Evolutionary conservation across 257 asterid genomes (phyloP), one percentile per base, ranked within the genome.

Genomic region (Verbascum thapsus): DNA sequence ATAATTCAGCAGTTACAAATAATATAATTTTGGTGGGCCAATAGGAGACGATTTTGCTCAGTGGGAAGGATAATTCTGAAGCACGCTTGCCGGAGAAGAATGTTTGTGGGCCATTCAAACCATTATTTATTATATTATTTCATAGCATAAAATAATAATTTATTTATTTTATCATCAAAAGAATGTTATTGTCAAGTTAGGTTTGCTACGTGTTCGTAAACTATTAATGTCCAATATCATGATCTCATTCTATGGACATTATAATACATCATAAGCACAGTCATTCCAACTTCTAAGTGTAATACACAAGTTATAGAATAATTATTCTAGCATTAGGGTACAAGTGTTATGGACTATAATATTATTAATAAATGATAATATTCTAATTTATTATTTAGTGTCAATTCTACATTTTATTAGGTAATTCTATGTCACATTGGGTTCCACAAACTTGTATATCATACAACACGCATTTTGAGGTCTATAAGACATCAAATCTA

Each of bases 21-120:
- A 18, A 41, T 60, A 60, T 53, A 54, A 44, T 43, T 4, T 42
- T 40, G 59, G 53, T 22, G 53, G 66, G 72, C 44, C 22, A 5
- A 20, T 4, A 2, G 15, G 11, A 1, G 44, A 53, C 41, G 45
- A 68, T 70, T 60, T 61, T 53, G 18, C 41, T 61, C 41, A 44
- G 63, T 43, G 30, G 58, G 54, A 17, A 19, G 50, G 63, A 70
- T 70, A 16, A 57, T 61, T 26, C 32, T 61, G 40, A n/a, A 61
- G 71, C 74, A 66, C 71, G 73, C 70, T 20, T 61, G 71, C 63
- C 76, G 74, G 75, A 26, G 64, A 69, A 47, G 76, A 70, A 66
- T 66, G 73, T 66, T 48, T 61, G 67, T 42, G 57, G 76, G 76
- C 32, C 72, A 60, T 11, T 17, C 12, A 19, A 52, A 40, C 48